Conservation (phyloP, 2,329 filamentous ascomycete species). For the Ophiobolus disseminans region DNA sequence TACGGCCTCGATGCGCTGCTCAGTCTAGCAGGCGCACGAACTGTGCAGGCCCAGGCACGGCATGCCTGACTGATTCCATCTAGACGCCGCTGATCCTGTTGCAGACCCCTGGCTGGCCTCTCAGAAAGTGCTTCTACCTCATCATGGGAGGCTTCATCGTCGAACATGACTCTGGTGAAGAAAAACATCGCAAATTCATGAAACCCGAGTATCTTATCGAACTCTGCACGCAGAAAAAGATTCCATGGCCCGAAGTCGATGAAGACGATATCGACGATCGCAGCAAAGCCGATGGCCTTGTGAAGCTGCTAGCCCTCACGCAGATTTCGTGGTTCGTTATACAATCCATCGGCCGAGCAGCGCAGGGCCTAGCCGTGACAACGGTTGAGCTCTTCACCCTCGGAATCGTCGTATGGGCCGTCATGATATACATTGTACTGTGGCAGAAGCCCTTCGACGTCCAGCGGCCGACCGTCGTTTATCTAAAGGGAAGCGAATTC, state of each 20-base stretch:
- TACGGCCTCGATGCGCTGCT: not conserved
- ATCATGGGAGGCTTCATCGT: constrained; percentile 18
- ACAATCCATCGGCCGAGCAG: constrained; percentile 15
- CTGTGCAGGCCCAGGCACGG: too few relatives aligned
- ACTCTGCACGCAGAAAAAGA: not conserved
- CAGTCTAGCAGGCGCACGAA: too few relatives aligned
- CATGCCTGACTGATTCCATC: not conserved
- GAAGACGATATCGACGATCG: constrained; percentile 16
- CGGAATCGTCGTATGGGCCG: constrained; percentile 18
- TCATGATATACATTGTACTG: constrained; percentile 11
- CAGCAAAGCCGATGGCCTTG: constrained; percentile 18
- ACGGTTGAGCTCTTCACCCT: constrained; percentile 29
- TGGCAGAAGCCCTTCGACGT: constrained; percentile 28
- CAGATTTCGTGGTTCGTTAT: constrained; percentile 20
- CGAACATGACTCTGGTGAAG: not conserved
- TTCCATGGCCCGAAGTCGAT: not conserved
- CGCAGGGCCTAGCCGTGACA: constrained; percentile 11
- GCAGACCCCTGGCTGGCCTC: constrained; percentile 9
- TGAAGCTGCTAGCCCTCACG: constrained; percentile 12
- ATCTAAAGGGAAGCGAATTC: not conserved
- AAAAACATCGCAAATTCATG: not conserved
- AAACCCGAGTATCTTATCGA: not conserved
- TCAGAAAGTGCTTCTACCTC: constrained; percentile 15
- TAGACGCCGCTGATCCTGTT: not conserved
- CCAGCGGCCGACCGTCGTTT: constrained; percentile 5